Percentiles rank a stretch among this genome's conserved stretches.
These are phyloP conservation scores for Blastocystis sp. DNA, from an alignment of 352 stramenopile species.

Conservation along the genomic window DNA sequence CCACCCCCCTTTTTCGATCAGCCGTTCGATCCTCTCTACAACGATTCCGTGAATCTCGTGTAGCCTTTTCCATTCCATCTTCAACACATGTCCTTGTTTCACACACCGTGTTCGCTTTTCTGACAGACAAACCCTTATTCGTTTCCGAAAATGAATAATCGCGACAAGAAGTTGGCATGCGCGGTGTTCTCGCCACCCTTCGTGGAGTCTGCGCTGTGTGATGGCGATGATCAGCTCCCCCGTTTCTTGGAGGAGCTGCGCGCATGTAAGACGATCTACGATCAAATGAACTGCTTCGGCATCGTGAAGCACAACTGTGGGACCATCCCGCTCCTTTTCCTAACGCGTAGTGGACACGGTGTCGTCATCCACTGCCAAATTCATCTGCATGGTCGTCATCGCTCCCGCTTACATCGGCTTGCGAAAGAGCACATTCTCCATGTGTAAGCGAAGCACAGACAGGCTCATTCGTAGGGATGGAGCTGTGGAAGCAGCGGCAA, in stretches of 20 bases:
- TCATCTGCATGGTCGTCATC: slow-evolving; percentile 31
- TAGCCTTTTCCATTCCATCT: neutral
- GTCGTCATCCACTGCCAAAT: neutral
- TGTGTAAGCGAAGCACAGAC: neutral
- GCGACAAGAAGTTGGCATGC: neutral
- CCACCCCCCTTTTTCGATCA: neutral
- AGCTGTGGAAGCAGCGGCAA: neutral
- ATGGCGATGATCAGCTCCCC: neutral
- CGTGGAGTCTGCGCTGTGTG: neutral
- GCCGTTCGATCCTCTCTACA: neutral
- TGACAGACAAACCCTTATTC: neutral
- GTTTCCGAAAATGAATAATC: neutral
- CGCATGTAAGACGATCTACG: slow-evolving; percentile 20
- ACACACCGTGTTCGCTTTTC: neutral
- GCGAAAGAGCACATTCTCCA: slow-evolving; percentile 24
- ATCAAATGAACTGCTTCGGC: slow-evolving; percentile 66
- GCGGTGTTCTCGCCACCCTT: neutral
- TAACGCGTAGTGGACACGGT: slow-evolving; percentile 2
- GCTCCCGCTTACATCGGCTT: slow-evolving; percentile 2
- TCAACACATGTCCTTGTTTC: neutral
- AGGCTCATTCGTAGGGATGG: slow-evolving; percentile 1
- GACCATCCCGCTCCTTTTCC: neutral
- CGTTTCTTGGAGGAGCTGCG: neutral
- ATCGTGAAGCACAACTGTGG: slow-evolving; percentile 28
- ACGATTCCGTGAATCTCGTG: neutral